A percentile compares a stretch with the other conserved stretches of the same genome.
Evolutionary conservation across 2,329 filamentous ascomycete species (phyloP).

Genomic region (Dactylellina drechsleri): DNA sequence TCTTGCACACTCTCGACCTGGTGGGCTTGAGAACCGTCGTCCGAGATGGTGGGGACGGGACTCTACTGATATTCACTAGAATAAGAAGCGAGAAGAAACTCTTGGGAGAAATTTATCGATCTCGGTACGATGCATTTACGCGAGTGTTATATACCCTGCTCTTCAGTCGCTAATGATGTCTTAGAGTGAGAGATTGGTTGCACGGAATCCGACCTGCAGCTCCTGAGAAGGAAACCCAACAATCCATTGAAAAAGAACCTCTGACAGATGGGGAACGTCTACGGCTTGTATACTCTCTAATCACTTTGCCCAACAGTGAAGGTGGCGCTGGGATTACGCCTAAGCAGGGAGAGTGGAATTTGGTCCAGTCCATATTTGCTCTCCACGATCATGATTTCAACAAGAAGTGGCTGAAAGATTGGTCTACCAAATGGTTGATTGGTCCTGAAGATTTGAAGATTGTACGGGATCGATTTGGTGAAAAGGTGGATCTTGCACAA

Average conservation of each 20-base stretch:
- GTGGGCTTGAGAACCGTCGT: conserved; percentile 91
- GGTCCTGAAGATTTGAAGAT: conserved; percentile 74
- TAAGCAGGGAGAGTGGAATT: conserved; percentile 74
- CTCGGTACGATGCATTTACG: conserved; percentile 65
- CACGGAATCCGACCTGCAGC: conserved; percentile 83
- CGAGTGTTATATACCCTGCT: background rate
- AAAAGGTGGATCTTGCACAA: conserved; percentile 67
- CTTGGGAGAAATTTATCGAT: conserved; percentile 82
- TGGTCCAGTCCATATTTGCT: conserved; percentile 78
- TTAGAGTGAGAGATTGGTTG: conserved; percentile 89
- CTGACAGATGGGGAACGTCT: conserved; percentile 88
- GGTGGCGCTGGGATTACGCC: conserved; percentile 83
- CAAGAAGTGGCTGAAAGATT: conserved; percentile 77
- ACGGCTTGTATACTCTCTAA: conserved; percentile 85
- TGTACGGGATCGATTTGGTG: conserved; percentile 80
- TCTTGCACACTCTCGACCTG: conserved; percentile 77
- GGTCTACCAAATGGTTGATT: conserved; percentile 77
- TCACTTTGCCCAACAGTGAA: conserved; percentile 76
- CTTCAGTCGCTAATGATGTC: conserved; percentile 3
- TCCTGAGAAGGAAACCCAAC: conserved; percentile 76
- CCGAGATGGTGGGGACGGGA: conserved; percentile 77
- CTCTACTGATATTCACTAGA: conserved; percentile 83
- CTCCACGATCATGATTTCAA: conserved; percentile 82
- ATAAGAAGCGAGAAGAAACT: conserved; percentile 80
- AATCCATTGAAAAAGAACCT: conserved; percentile 76